phyloP scores from a whole-genome alignment of 2,329 filamentous ascomycete species.

The Fusarium sp. region DNA sequence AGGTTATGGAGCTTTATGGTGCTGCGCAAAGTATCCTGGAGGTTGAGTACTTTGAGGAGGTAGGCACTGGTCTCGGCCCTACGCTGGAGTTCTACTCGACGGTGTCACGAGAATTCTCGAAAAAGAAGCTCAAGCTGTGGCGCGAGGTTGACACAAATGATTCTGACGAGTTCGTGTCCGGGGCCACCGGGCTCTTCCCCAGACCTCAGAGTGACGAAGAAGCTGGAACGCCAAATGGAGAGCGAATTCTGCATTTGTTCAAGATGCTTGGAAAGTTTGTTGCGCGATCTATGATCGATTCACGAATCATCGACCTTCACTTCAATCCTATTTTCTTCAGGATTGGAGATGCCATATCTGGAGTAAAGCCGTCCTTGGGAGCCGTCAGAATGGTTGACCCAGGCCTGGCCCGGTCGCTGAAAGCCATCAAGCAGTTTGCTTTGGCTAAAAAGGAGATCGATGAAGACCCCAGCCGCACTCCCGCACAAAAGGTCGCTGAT shows the following conservation, averaged over 20 bases:
- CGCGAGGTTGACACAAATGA: constrained; percentile 84
- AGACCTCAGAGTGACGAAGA: constrained; percentile 88
- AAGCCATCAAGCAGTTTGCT: constrained; percentile 87
- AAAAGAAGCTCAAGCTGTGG: constrained; percentile 98
- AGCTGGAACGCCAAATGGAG: constrained; percentile 78
- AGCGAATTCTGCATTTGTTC: constrained; percentile 88
- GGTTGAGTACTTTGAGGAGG: constrained; percentile 98
- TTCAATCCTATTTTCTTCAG: constrained; percentile 99
- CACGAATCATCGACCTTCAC: constrained; percentile 95
- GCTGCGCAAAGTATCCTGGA: constrained; percentile 96
- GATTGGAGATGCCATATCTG: constrained; percentile 76
- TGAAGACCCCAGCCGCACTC: constrained; percentile 72
- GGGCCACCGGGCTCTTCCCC: constrained; percentile 87
- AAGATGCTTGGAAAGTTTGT: constrained; percentile 97
- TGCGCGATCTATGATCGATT: constrained; percentile 97
- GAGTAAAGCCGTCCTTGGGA: constrained; percentile 84
- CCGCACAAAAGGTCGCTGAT: constrained; percentile 77
- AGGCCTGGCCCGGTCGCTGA: constrained; percentile 85
- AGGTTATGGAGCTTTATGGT: constrained; percentile 98
- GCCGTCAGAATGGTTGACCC: constrained; percentile 91
- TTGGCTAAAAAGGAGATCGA: constrained; percentile 85
- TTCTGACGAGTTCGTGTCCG: constrained; percentile 84
- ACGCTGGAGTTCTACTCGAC: constrained; percentile 98
- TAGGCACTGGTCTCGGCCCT: constrained; percentile 93
- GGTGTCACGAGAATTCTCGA: constrained; percentile 95